Evolutionary conservation across 768 basidiomycete genomes (phyloP).

Genomic region (Xerocomellus intermedius): DNA sequence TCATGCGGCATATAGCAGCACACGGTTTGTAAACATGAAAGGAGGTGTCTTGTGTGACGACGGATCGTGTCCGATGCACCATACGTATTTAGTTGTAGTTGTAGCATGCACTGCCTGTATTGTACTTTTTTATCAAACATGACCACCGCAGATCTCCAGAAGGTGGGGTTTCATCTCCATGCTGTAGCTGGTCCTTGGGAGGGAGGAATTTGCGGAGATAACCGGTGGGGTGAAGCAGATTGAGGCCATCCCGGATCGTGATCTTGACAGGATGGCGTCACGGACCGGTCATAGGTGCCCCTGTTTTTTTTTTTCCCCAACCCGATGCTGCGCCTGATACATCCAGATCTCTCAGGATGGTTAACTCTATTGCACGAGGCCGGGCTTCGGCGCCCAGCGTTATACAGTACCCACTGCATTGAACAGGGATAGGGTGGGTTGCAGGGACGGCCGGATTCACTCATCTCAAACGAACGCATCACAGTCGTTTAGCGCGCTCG

Average conservation of each 20-base stretch:
- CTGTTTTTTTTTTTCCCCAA: background rate
- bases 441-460: background rate
- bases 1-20: conserved; percentile 61
- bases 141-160: conserved; percentile 1
- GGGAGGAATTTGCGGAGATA: conserved; percentile 4
- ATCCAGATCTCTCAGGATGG: background rate
- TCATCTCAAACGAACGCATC: background rate
- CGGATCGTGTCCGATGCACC: conserved; percentile 8
- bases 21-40: conserved; percentile 38
- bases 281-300: background rate
- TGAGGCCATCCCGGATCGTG: background rate
- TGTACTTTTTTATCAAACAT: conserved; percentile 6
- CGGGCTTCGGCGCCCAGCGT: background rate
- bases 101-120: conserved; percentile 14
- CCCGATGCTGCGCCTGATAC: background rate
- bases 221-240: conserved; percentile 5
- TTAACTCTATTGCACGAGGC: background rate
- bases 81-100: conserved; percentile 7
- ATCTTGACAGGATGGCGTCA: background rate
- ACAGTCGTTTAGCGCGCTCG: background rate
- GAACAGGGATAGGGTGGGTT: background rate
- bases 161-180: background rate
- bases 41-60: background rate
- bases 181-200: background rate
- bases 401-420: background rate